Evolutionary conservation across 2,329 filamentous ascomycete genomes (phyloP), one percentile per base, ranked within the genome.

Genomic region (Hymenotorrendiella dingleyae): DNA sequence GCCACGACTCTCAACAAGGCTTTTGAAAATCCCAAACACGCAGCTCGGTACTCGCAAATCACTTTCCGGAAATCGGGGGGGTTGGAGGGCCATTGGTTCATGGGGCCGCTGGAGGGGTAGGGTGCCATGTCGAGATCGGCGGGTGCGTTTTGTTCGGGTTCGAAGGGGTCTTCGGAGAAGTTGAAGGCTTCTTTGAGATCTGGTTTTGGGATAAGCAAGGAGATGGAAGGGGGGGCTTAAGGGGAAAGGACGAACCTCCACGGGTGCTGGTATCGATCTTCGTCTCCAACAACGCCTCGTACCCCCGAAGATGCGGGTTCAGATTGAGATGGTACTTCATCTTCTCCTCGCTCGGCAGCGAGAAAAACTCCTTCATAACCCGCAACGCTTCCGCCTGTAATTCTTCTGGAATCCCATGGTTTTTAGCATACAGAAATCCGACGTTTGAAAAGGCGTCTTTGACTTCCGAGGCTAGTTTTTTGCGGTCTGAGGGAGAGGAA

Each of bases 81-180:
- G 56, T 95, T 94, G 29, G 9, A 3, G 9, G 81, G 78, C 91
- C 90, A 29, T 68, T 95, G 95, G 65, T 94, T 90, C 27, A 29
- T 51, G 36, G 10, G 52, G 47, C 55, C n/a, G n/a, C n/a, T n/a
- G n/a, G n/a, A n/a, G n/a, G n/a, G n/a, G n/a, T n/a, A n/a, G n/a
- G n/a, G n/a, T n/a, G n/a, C n/a, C n/a, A n/a, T n/a, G n/a, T n/a
- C n/a, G n/a, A n/a, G n/a, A n/a, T n/a, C n/a, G n/a, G n/a, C n/a
- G n/a, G n/a, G n/a, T n/a, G n/a, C n/a, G n/a, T n/a, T n/a, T n/a
- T n/a, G n/a, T n/a, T n/a, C n/a, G n/a, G n/a, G n/a, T n/a, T n/a
- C n/a, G n/a, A n/a, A n/a, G n/a, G n/a, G n/a, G n/a, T n/a, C n/a
- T n/a, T n/a, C n/a, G n/a, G n/a, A n/a, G n/a, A n/a, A n/a, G n/a